These are phyloP conservation scores for Flaveria sonorensis DNA, from an alignment of 129 eudicot species.

Conservation along the genomic window DNA sequence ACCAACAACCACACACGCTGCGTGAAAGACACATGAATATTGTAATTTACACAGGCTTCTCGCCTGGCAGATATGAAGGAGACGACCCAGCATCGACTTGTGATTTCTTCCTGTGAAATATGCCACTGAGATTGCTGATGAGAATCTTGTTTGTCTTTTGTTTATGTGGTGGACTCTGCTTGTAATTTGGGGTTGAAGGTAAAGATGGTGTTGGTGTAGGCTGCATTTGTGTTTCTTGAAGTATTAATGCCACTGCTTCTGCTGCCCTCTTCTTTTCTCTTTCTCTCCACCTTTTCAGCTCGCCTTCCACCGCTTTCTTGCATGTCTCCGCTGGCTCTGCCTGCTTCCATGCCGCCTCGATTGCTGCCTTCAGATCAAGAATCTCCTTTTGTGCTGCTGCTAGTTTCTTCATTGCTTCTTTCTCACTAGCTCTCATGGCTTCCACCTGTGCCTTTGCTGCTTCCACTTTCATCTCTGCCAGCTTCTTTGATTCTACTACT, in stretches of 20 bases:
- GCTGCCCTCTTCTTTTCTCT: conserved; percentile 88
- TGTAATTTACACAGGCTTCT: conserved; percentile 47
- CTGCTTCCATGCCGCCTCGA: conserved; percentile 63
- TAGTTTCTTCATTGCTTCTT: conserved; percentile 63
- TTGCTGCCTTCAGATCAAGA: conserved; percentile 58
- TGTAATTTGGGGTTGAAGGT: conserved; percentile 43
- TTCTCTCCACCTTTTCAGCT: conserved; percentile 81
- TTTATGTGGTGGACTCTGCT: conserved; percentile 44
- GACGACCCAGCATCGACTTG: conserved; percentile 62
- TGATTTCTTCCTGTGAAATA: conserved; percentile 73
- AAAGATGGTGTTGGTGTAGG: conserved; percentile 26
- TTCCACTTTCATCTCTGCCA: conserved; percentile 72
- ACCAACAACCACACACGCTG: conserved; percentile 29
- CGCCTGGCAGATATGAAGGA: conserved; percentile 80
- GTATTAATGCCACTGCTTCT: conserved; percentile 70
- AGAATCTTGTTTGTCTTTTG: conserved; percentile 73
- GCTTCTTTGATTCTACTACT: conserved; percentile 68
- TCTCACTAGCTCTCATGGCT: conserved; percentile 86
- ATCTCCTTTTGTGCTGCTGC: conserved; percentile 74
- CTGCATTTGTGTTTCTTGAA: conserved; percentile 52
- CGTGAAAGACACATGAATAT: conserved; percentile 10
- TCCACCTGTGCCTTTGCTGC: conserved; percentile 94
- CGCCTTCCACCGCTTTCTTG: conserved; percentile 82
- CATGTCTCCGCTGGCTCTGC: conserved; percentile 90
- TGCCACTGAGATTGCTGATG: conserved; percentile 59